Evolutionary conservation across 2,329 filamentous ascomycete genomes (phyloP), one percentile per base, ranked within the genome.

Genomic region (Penicillium janthinellum): DNA sequence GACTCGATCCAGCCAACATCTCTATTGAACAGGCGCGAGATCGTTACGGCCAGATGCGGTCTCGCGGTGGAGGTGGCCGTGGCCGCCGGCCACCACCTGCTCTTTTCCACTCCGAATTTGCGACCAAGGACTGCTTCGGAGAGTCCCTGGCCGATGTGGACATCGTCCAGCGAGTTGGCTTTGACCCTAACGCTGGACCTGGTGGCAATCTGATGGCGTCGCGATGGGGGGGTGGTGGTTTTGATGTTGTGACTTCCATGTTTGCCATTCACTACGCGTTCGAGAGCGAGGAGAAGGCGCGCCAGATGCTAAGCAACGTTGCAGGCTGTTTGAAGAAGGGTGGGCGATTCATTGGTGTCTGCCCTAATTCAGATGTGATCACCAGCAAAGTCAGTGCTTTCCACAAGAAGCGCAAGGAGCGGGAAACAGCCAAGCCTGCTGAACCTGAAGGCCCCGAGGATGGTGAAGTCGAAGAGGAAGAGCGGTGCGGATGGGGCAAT

Each of bases 241-340:
- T 98, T 69, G 95, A 99, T 73, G 90, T 98, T 44, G 94, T 99
- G 64, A 92, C 90, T 72, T 96, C 96, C 86, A 99, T 99, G 95
- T 99, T 99, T 77, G 96, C 92, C 71, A 95, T 99, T 88, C 95
- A 99, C 79, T 99, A 99, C 75, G 93, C 95, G 5, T 99, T 98
- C 68, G 95, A 98, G 80, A 91, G 83, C 54, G 94, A 99, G 75
- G 86, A 87, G 50, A 96, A 96, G 76, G 92, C 94, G 2, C 87
- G 92, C 47, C 90, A 87, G 63, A 98, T 99, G 95, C 83, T 99
- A 57, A 86, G 88, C 70, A 99, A 99, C 71, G 94, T 99, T 3
- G 89, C 95, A 0, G 90, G 92, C 0, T 86, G 90, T 2, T 78
- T 99, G 70, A 96, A 94, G 76, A 97, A 98, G 74, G 95, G 95